Conservation (phyloP, 2,329 filamentous ascomycete genomes). For the Aspergillus pseudonomiae region DNA sequence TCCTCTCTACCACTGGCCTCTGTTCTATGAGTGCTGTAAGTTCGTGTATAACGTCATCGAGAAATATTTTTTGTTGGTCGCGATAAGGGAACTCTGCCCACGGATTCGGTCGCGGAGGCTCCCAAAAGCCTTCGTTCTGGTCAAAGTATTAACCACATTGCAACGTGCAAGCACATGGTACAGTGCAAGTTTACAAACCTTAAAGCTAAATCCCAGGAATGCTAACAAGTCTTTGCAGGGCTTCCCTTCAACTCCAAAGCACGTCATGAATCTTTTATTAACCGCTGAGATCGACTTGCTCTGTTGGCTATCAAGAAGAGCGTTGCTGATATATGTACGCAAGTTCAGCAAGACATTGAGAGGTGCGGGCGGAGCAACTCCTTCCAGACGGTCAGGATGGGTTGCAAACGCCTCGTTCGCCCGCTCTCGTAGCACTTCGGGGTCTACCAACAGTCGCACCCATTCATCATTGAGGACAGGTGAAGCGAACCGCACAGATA, state of each 20-base stretch:
- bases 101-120: slow-evolving; percentile 42
- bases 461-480: slow-evolving; percentile 56
- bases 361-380: slow-evolving; percentile 53
- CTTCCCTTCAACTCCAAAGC: slow-evolving; percentile 60
- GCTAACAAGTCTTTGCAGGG: slow-evolving; percentile 60
- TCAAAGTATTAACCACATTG: slow-evolving; percentile 3
- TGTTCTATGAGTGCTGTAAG: slow-evolving; percentile 56
- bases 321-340: slow-evolving; percentile 62
- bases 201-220: slow-evolving; percentile 59
- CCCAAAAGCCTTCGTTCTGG: slow-evolving; percentile 46
- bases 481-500: slow-evolving; percentile 57
- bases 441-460: slow-evolving; percentile 57
- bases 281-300: slow-evolving; percentile 59
- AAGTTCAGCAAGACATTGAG: slow-evolving; percentile 61
- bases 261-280: slow-evolving; percentile 67
- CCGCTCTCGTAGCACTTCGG: slow-evolving; percentile 54
- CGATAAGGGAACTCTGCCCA: slow-evolving; percentile 42
- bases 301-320: slow-evolving; percentile 53
- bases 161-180: not conserved
- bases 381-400: slow-evolving; percentile 58
- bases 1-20: slow-evolving; percentile 44
- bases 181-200: slow-evolving; percentile 38
- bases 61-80: slow-evolving; percentile 47
- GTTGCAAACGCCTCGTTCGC: slow-evolving; percentile 55
- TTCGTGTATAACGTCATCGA: slow-evolving; percentile 65